These are phyloP conservation scores for Claviceps capensis DNA, from an alignment of 2,329 filamentous ascomycete species.

Conservation along the genomic window DNA sequence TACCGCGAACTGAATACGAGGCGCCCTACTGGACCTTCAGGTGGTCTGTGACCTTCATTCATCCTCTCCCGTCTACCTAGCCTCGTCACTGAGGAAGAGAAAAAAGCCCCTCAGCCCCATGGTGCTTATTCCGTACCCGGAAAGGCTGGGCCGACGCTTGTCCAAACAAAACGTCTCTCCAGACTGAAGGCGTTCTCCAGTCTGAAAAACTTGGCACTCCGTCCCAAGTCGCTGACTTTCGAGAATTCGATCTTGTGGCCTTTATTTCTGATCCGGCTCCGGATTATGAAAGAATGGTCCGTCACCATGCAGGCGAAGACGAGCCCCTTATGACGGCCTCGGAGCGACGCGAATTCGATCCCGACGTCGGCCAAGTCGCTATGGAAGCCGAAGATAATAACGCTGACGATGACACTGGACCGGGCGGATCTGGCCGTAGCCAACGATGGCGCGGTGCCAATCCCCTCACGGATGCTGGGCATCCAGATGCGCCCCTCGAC, in stretches of 20 bases:
- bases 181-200: too few relatives aligned
- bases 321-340: slow-evolving; percentile 26
- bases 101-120: background rate
- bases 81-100: background rate
- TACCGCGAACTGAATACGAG: background rate
- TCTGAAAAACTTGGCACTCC: too few relatives aligned
- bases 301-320: slow-evolving; percentile 19
- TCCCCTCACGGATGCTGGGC: slow-evolving; percentile 12
- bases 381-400: slow-evolving; percentile 10
- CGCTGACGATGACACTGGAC: background rate
- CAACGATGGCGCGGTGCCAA: slow-evolving; percentile 4
- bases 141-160: too few relatives aligned
- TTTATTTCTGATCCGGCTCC: background rate
- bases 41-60: background rate
- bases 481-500: slow-evolving; percentile 30
- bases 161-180: too few relatives aligned
- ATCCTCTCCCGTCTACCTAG: background rate
- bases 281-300: slow-evolving; percentile 16
- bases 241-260: background rate
- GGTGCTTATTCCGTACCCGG: too few relatives aligned
- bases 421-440: background rate
- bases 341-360: slow-evolving; percentile 17
- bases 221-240: background rate
- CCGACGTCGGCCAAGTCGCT: slow-evolving; percentile 9
- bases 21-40: background rate